Percentiles rank a stretch among this genome's conserved stretches.
These are phyloP conservation scores for Onygena corvina DNA, from an alignment of 2,329 filamentous ascomycete genomes.

Conservation along the genomic window DNA sequence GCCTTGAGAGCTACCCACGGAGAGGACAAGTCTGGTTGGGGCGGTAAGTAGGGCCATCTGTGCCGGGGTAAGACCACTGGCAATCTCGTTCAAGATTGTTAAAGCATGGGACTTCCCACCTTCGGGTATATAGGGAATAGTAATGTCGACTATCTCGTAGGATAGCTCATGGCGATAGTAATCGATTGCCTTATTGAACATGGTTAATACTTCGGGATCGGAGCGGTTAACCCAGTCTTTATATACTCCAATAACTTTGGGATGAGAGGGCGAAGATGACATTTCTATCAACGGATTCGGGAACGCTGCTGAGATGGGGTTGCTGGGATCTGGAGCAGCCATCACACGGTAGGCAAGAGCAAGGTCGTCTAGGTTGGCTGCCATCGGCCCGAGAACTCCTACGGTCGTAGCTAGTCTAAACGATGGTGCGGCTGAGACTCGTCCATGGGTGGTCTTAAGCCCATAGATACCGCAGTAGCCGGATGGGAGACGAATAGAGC, in stretches of 20 bases:
- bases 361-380: constrained; percentile 63
- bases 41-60: constrained; percentile 49
- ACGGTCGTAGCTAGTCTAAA: constrained; percentile 49
- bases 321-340: constrained; percentile 55
- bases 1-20: constrained; percentile 49
- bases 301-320: constrained; percentile 52
- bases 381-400: constrained; percentile 62
- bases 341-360: constrained; percentile 72
- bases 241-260: constrained; percentile 58
- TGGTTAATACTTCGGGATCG: constrained; percentile 48
- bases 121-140: constrained; percentile 49
- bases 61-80: constrained; percentile 38
- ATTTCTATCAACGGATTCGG: constrained; percentile 39
- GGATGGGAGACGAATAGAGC: constrained; percentile 61
- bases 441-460: constrained; percentile 64
- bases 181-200: constrained; percentile 51
- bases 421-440: constrained; percentile 50
- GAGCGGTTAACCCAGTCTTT: constrained; percentile 58
- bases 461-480: constrained; percentile 71
- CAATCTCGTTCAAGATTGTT: constrained; percentile 63
- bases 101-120: constrained; percentile 66
- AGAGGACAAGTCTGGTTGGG: constrained; percentile 58
- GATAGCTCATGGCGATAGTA: constrained; percentile 33
- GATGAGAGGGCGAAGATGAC: constrained; percentile 31
- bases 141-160: constrained; percentile 38